phyloP scores from a whole-genome alignment of 2,329 filamentous ascomycete genomes.

The Fusarium sp. region DNA sequence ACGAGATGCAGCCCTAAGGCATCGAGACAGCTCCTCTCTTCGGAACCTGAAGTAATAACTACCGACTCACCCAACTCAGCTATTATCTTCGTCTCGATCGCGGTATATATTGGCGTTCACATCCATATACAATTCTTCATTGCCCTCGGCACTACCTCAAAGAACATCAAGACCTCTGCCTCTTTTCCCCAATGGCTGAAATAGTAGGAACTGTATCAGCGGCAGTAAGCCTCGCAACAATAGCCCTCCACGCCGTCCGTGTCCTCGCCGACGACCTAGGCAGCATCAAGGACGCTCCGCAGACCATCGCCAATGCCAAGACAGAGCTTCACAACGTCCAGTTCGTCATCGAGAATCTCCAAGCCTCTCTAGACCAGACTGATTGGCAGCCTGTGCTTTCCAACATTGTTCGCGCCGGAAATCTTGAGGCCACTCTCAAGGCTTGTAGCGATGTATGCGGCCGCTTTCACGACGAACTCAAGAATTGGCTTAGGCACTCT shows the following conservation, averaged over 20 bases:
- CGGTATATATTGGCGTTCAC: no score
- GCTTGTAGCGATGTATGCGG: neutral
- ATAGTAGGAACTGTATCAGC: neutral
- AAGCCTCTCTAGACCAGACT: fast-evolving
- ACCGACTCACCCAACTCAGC: no score
- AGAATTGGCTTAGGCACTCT: neutral
- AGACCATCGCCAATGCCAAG: neutral
- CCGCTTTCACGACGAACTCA: neutral
- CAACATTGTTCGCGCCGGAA: fast-evolving
- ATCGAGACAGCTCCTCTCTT: neutral
- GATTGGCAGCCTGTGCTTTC: neutral
- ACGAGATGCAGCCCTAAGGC: no score
- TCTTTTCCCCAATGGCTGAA: neutral
- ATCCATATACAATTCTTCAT: no score
- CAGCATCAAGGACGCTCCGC: neutral
- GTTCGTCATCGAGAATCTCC: neutral
- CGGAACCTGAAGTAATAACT: no score
- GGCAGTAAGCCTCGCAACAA: neutral
- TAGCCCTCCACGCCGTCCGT: neutral
- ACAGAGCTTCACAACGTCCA: neutral
- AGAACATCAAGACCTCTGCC: neutral
- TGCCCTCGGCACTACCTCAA: no score
- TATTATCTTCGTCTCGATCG: neutral
- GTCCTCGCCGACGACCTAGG: neutral
- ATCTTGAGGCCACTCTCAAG: neutral